Base-by-base conservation (phyloP, 2,329 filamentous ascomycete species). In the Aspergillus transmontanensis region DNA sequence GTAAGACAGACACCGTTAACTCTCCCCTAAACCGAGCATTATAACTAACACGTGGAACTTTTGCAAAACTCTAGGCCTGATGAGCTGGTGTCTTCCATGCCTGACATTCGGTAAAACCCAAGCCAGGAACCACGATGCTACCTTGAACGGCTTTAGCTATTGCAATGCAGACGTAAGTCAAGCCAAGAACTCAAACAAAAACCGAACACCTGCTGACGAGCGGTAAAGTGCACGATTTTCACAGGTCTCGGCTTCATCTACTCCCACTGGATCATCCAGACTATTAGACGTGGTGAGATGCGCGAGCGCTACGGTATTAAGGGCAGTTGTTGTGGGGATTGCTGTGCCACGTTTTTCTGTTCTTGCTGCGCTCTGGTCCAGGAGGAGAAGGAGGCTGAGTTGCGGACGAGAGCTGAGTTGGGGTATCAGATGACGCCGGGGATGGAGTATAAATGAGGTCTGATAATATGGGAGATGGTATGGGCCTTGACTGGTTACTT, bases 341-440 rank as follows among this genome's bases (percentile, higher is more conserved):
- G 68, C 62, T 67, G 66, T 41, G 54, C 56, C 1, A 62, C 64
- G 4, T 56, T 63, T 2, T 71, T 60, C 16, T 69, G 68, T 43
- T 60, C 62, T 4, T 71, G 67, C 43, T 71, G 68, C 63, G 66
- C 65, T 4, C 28, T 70, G 7, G 56, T 70, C 0, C 68, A 71
- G 50, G 68, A 70, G 30, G 68, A 68, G 54, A 69, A 71, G 57
- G 68, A 71, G 43, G 50, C 60, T 7, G 64, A 69, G 57, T 43
- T 70, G 55, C 53, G 68, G 1, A 62, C 64, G 5, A 62, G 68
- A 19, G 66, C 64, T 0, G 63, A 68, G 57, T n/a, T 64, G 19
- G 36, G 50, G 19, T 34, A 53, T 28, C 46, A 50, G 23, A 50
- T 28, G 46, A 50, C 23, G 46, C 46, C 23, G 3, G 46, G 46